Evolutionary conservation across 805 yeast species (phyloP).

Genomic region (Nakazawaea pomicola): DNA sequence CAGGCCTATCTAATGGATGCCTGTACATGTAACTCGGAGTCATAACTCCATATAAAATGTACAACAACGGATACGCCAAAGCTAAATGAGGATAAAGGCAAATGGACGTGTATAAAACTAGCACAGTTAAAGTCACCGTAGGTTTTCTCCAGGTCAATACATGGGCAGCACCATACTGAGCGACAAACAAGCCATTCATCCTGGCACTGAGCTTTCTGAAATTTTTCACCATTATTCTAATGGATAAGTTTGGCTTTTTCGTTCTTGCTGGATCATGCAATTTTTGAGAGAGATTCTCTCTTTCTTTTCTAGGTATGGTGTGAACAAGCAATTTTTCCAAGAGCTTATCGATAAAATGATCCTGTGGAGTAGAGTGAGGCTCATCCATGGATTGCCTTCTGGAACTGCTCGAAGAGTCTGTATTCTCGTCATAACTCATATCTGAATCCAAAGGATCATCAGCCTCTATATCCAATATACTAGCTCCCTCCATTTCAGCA

Average conservation of each 20-base stretch:
- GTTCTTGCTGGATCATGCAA: constrained; percentile 40
- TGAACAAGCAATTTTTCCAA: constrained; percentile 49
- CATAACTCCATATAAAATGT: constrained; percentile 51
- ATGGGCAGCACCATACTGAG: constrained; percentile 58
- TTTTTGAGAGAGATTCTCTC: constrained; percentile 35
- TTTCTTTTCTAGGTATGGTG: constrained; percentile 45
- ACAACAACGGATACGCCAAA: constrained; percentile 56
- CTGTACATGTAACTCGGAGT: constrained; percentile 65
- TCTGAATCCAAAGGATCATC: constrained; percentile 11
- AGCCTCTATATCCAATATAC: constrained; percentile 6
- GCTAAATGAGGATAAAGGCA: constrained; percentile 71
- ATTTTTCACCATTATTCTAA: constrained; percentile 51
- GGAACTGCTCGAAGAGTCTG: constrained; percentile 7
- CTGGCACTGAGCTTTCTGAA: constrained; percentile 51
- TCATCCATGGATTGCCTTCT: constrained; percentile 8
- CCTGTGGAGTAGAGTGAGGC: constrained; percentile 12
- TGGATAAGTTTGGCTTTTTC: constrained; percentile 49
- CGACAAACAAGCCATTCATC: constrained; percentile 49
- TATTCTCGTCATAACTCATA: constrained; percentile 1
- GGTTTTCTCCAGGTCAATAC: constrained; percentile 75
- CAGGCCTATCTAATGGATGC: constrained; percentile 54
- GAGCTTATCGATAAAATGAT: constrained; percentile 55
- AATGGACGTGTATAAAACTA: constrained; percentile 58
- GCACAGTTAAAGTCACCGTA: constrained; percentile 54
- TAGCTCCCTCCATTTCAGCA: not conserved